Evolutionary conservation across 768 basidiomycete genomes (phyloP), one percentile per base, ranked within the genome.

Genomic region (Tulasnella sp.): DNA sequence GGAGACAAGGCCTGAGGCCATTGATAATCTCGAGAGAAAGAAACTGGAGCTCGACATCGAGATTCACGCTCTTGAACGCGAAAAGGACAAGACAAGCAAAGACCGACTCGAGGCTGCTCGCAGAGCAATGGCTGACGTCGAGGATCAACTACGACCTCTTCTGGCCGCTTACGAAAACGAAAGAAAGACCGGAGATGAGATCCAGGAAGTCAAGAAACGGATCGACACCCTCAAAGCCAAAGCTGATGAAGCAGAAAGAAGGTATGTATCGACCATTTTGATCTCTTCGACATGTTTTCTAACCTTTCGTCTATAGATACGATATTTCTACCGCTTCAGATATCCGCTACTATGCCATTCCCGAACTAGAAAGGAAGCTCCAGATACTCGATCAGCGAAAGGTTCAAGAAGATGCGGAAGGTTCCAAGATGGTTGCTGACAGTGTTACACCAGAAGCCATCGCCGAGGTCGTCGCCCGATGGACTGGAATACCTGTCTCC

Each of bases 11-110:
- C 93, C 93, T 0, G 93, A 98, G 66, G 83, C 75, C 3, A 85
- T 98, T 59, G 93, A 98, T 67, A 81, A 81, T 57, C 72, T 96
- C 15, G 87, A 93, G 61, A 79, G 91, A 16, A 74, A 73, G 45
- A 90, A 86, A 64, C 75, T 96, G 28, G 87, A 93, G 61, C 74
- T 98, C 25, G 86, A 96, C 61, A 81, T 98, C 16, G 93, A 95
- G 62, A 84, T 95, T 19, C 91, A 95, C 62, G 93, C 93, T 8
- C 69, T 96, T 45, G 86, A 91, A 62, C 77, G 90, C 41, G 91
- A 95, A 64, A 92, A 89, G 64, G 91, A 95, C 54, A 63, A 76
- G 4, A 84, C 86, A 4, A 90, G 86, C 60, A 85, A 86, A 65
- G 88, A 91, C 52, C 77, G 89, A 10, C 71, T 93, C 9, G 71